phyloP scores from a whole-genome alignment of 1,284 basidiomycete species.

The Dichomitus squalens region DNA sequence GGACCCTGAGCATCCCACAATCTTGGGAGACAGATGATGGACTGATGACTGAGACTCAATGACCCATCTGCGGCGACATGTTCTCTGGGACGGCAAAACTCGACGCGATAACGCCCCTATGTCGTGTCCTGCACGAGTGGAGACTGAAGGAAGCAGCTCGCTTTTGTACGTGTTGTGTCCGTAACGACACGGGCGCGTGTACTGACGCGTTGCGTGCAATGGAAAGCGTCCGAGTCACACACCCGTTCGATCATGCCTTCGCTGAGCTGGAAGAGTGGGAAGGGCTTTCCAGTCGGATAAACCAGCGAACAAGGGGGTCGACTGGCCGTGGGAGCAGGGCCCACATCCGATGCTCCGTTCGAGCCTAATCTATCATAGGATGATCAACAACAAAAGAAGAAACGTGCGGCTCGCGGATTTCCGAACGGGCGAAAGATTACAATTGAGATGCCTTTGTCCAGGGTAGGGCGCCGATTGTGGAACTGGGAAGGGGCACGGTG shows the following conservation, averaged over 20 bases:
- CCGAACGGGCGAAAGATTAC: constrained; percentile 9
- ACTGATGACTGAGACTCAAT: constrained; percentile 12
- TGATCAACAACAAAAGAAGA: constrained; percentile 25
- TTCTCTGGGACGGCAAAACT: background rate
- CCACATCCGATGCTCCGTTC: constrained; percentile 22
- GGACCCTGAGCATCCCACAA: constrained; percentile 19
- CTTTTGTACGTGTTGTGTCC: constrained; percentile 17
- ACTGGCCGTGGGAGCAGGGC: constrained; percentile 16
- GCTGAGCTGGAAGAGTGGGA: constrained; percentile 18
- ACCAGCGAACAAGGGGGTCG: constrained; percentile 19
- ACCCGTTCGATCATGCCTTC: constrained; percentile 17
- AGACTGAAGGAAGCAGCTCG: constrained; percentile 2
- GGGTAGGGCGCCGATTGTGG: constrained; percentile 9
- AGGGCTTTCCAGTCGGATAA: constrained; percentile 6
- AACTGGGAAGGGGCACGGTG: constrained; percentile 13
- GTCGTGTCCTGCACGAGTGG: background rate
- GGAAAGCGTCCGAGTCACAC: constrained; percentile 15
- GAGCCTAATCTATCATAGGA: constrained; percentile 22
- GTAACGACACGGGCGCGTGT: constrained; percentile 8
- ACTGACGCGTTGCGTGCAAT: background rate
- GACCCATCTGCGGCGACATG: background rate
- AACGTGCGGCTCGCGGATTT: constrained; percentile 8
- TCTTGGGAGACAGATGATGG: constrained; percentile 13
- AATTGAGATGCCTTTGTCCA: constrained; percentile 15
- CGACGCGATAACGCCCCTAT: background rate